These are phyloP conservation scores for Solanum bukasovii DNA, from an alignment of 257 asterid species.

Conservation along the genomic window DNA sequence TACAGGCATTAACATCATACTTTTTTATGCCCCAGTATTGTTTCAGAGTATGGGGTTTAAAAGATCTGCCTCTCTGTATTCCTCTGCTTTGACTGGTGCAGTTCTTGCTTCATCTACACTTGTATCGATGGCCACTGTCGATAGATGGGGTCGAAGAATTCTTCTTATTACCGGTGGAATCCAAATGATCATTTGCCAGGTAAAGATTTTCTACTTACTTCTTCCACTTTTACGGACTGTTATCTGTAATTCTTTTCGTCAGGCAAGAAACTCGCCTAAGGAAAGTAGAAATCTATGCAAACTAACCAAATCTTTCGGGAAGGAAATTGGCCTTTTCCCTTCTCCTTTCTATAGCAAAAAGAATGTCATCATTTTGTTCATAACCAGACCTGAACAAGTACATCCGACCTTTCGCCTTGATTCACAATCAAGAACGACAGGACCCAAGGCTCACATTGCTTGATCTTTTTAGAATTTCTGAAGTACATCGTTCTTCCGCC, in stretches of 20 bases:
- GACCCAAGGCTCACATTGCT: background rate
- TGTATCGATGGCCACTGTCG: constrained; percentile 63
- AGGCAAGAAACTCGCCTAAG: background rate
- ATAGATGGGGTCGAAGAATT: constrained; percentile 51
- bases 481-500: background rate
- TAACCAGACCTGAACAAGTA: background rate
- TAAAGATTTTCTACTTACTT: background rate
- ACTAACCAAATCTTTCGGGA: background rate
- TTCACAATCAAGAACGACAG: background rate
- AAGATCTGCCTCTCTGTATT: constrained; percentile 48
- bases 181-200: constrained; percentile 41
- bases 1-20: constrained; percentile 73
- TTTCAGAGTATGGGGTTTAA: constrained; percentile 72
- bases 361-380: background rate
- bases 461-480: background rate
- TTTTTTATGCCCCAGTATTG: constrained; percentile 79
- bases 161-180: constrained; percentile 63
- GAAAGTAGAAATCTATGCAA: background rate
- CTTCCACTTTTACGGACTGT: background rate
- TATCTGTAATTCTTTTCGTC: background rate
- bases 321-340: background rate
- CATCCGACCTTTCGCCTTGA: background rate
- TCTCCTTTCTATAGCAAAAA: background rate
- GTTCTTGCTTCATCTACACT: constrained; percentile 63
- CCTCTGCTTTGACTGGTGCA: constrained; percentile 77